Evolutionary conservation across 148 eudicot genomes (phyloP).

Genomic region (Camellia granthamiana): DNA sequence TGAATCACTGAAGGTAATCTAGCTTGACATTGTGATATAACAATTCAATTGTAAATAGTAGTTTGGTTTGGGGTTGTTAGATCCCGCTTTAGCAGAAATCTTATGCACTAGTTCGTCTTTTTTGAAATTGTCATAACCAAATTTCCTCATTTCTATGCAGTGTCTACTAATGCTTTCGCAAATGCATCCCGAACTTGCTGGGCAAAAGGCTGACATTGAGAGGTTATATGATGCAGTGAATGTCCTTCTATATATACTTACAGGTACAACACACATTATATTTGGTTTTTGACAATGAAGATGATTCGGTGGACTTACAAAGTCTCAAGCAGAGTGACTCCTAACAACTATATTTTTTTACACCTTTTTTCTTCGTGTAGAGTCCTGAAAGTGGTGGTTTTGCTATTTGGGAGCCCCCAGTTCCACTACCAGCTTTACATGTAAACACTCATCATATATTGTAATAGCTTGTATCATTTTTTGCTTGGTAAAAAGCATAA

Average conservation of each 20-base stretch:
- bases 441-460: neutral
- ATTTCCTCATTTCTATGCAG: neutral
- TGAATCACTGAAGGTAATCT: conserved; percentile 17
- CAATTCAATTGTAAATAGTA: no score
- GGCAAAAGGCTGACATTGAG: conserved; percentile 10
- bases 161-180: conserved; percentile 15
- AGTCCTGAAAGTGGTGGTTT: conserved; percentile 35
- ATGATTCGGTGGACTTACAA: neutral
- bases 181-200: conserved; percentile 17
- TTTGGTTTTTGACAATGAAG: neutral
- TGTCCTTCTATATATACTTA: conserved; percentile 8
- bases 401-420: conserved; percentile 39
- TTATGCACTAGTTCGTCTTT: neutral
- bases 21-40: neutral
- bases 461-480: neutral
- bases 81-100: no score
- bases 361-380: conserved; percentile 11
- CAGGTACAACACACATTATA: conserved; percentile 9
- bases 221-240: conserved; percentile 20
- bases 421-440: conserved; percentile 27
- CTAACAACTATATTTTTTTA: no score
- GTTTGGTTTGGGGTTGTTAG: no score
- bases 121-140: neutral
- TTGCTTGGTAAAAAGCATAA: no score
- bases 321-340: no score